Percentiles rank a stretch among this genome's conserved stretches.
Conservation (phyloP, 2,329 filamentous ascomycete species). For the Ophiostoma sp. region DNA sequence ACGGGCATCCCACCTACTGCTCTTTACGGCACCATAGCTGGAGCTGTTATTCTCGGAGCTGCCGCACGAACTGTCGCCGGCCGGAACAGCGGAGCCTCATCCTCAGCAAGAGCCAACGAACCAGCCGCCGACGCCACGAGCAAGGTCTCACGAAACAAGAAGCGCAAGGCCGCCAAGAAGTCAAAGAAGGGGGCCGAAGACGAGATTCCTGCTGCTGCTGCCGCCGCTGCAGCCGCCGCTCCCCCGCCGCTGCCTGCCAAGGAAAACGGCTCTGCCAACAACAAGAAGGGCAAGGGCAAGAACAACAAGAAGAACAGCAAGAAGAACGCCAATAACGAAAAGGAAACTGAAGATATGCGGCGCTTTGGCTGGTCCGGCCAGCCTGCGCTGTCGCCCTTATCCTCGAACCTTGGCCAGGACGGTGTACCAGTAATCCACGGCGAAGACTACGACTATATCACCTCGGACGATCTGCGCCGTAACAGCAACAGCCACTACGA, state of each 20-base stretch:
- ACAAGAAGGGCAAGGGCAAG: conserved; percentile 12
- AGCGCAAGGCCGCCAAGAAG: conserved; percentile 27
- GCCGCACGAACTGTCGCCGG: conserved; percentile 36
- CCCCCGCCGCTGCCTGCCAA: neutral
- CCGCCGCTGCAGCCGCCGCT: conserved; percentile 2
- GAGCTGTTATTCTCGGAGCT: conserved; percentile 45
- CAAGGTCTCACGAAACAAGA: conserved; percentile 26
- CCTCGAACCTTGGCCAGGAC: conserved; percentile 40
- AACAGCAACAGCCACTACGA: conserved; percentile 34
- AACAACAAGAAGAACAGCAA: conserved; percentile 28
- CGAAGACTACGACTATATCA: conserved; percentile 76
- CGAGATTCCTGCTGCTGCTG: neutral
- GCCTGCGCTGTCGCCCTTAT: conserved; percentile 46
- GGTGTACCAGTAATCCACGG: conserved; percentile 69
- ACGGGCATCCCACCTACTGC: conserved; percentile 48
- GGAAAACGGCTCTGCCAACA: neutral
- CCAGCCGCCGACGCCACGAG: neutral
- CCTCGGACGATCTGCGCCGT: conserved; percentile 64
- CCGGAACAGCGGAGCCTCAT: conserved; percentile 25
- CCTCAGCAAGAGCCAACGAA: neutral
- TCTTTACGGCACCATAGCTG: conserved; percentile 48
- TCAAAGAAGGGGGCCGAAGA: conserved; percentile 7
- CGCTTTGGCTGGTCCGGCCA: conserved; percentile 47
- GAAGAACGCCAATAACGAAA: conserved; percentile 18
- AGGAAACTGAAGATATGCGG: conserved; percentile 40